Percentiles rank a stretch among this genome's conserved stretches.
phyloP scores from a whole-genome alignment of 1,284 basidiomycete genomes.

The Leccinum ambiguum region DNA sequence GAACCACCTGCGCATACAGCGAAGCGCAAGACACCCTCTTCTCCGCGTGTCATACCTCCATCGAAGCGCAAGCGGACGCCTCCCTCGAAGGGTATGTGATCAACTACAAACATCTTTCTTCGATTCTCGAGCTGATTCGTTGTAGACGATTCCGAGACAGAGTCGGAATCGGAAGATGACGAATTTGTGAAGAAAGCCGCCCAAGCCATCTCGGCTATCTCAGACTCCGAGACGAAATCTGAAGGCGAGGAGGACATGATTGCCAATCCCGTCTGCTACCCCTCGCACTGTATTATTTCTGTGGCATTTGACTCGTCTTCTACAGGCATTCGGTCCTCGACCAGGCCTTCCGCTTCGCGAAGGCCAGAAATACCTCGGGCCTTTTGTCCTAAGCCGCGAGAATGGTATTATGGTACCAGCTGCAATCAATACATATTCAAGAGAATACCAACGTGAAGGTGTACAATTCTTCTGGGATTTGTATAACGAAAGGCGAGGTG shows the following conservation, averaged over 20 bases:
- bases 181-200: conserved; percentile 15
- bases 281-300: no score
- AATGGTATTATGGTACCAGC: conserved; percentile 59
- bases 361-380: conserved; percentile 40
- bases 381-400: conserved; percentile 48
- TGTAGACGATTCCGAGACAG: conserved; percentile 40
- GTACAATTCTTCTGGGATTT: conserved; percentile 72
- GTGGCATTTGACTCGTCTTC: no score
- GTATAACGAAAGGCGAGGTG: conserved; percentile 64
- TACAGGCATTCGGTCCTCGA: no score
- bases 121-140: not conserved
- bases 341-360: conserved; percentile 40
- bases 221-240: conserved; percentile 43
- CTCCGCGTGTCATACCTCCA: conserved; percentile 6
- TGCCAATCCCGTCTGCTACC: conserved; percentile 17
- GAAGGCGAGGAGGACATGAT: conserved; percentile 43
- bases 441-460: conserved; percentile 85
- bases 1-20: conserved; percentile 12
- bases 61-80: conserved; percentile 20
- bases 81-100: conserved; percentile 14
- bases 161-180: conserved; percentile 42
- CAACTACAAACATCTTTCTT: not conserved
- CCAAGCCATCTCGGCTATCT: conserved; percentile 9
- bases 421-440: conserved; percentile 75
- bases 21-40: conserved; percentile 30